These are phyloP conservation scores for Plasmodium knowlesi DNA, from an alignment of 169 alveolate species.

Conservation along the genomic window DNA sequence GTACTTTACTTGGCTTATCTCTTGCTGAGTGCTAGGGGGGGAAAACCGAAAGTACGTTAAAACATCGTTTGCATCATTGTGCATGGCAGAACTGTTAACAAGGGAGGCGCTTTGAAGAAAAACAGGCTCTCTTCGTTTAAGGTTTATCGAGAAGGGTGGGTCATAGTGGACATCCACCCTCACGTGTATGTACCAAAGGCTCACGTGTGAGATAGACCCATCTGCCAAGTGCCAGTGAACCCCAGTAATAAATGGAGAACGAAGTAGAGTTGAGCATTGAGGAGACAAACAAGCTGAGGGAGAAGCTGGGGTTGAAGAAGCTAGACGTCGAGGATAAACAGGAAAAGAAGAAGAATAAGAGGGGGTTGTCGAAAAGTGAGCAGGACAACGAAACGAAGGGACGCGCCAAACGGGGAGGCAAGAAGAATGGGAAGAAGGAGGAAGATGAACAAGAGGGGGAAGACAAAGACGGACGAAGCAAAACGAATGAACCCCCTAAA, in stretches of 20 bases:
- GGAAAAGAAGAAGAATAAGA: neutral
- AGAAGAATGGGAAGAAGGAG: neutral
- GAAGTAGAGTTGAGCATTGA: constrained; percentile 55
- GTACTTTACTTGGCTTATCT: neutral
- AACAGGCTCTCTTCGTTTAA: neutral
- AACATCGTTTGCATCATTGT: neutral
- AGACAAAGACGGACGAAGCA: neutral
- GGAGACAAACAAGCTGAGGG: constrained; percentile 68
- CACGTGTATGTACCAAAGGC: neutral
- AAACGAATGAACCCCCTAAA: neutral
- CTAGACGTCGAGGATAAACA: constrained; percentile 22
- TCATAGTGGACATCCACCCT: neutral
- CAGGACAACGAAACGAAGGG: neutral
- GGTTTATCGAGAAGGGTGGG: neutral
- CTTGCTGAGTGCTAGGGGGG: neutral
- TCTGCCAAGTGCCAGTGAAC: neutral
- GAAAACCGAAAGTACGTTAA: neutral
- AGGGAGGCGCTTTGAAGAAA: neutral
- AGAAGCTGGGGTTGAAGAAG: constrained; percentile 67
- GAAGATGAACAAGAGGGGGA: neutral
- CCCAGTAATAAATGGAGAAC: constrained; percentile 20
- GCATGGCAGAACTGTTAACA: neutral
- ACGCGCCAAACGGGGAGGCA: neutral
- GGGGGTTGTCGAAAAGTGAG: neutral
- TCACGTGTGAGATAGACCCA: neutral